Base-by-base conservation (phyloP, 352 stramenopile genomes). In the Phytophthora sp. region DNA sequence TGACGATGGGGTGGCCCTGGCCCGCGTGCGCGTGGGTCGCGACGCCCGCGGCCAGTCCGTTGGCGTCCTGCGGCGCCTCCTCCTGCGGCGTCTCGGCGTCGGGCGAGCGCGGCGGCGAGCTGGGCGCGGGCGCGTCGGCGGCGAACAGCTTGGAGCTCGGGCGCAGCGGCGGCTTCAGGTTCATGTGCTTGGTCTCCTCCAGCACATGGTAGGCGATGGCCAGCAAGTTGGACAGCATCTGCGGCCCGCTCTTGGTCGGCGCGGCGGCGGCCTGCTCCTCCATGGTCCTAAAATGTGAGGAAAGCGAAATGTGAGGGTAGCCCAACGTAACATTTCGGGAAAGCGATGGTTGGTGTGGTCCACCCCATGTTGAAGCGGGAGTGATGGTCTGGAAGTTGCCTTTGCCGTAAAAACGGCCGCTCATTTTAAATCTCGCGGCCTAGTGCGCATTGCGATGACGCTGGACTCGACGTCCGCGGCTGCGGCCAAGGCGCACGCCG, bases 181-280 rank as follows among this genome's bases (percentile, higher is more conserved):
- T 95, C 68, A 93, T 86, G 66, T 93, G 69, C 66, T 91, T 91
- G 56, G 76, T 82, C 67, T 95, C 86, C 54, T 90, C 81, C 18
- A 93, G 82, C 49, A 93, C 82, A 35, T 91, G 84, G 54, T 84
- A 91, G 18, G 79, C 78, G 55, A 93, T 85, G 26, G 84, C 79
- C 11, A 93, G 69, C 41, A 93, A 75, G 30, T 90, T 75, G 26
- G 87, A 77, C 18, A 93, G 70, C 46, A 87, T 62, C 53, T 91
- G 82, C 50, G 71, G 54, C 2, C 79, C 78, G 61, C 75, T 78
- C 68, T 85, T 84, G 20, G 54, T 38, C 27, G 30, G 26, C 42
- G 26, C n/a, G n/a, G 45, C 21, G 3, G 13, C 28, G 13, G 18
- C 3, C 17, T 56, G 37, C 23, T 69, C 46, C 30, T 79, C 71